Evolutionary conservation across 768 basidiomycete species (phyloP).

Genomic region (Mycena epipterygia): DNA sequence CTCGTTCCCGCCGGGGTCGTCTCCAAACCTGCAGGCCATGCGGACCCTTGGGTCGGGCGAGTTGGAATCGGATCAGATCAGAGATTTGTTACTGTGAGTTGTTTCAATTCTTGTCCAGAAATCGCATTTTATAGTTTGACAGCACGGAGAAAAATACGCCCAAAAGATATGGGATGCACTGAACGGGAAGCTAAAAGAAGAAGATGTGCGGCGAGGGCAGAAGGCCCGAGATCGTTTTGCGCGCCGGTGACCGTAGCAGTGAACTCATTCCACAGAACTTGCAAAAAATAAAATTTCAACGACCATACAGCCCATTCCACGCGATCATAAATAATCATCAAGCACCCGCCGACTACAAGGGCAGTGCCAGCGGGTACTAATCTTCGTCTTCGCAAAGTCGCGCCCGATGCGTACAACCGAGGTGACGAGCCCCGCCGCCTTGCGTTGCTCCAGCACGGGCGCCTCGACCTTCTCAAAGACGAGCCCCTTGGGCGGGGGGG

Average conservation of each 20-base stretch:
- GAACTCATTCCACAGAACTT: too few relatives aligned
- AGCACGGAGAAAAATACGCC: conserved; percentile 81
- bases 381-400: too few relatives aligned
- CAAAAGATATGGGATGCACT: conserved; percentile 67
- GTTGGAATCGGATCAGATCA: conserved; percentile 61
- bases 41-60: conserved; percentile 76
- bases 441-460: too few relatives aligned
- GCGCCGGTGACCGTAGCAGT: conserved; percentile 34
- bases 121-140: not conserved
- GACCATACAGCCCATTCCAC: too few relatives aligned
- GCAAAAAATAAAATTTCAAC: too few relatives aligned
- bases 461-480: too few relatives aligned
- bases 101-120: not conserved
- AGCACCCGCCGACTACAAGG: too few relatives aligned
- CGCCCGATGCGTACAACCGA: too few relatives aligned
- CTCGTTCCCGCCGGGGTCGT: conserved; percentile 62
- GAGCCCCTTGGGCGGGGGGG: too few relatives aligned
- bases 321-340: too few relatives aligned
- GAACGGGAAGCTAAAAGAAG: conserved; percentile 75
- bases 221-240: conserved; percentile 72
- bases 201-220: conserved; percentile 69
- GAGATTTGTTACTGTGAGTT: conserved; percentile 68
- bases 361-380: too few relatives aligned
- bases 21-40: conserved; percentile 70
- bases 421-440: too few relatives aligned